Percentiles rank a stretch among this genome's conserved stretches.
Evolutionary conservation across 2,329 filamentous ascomycete species (phyloP).

Genomic region (Neoascochyta sp.): DNA sequence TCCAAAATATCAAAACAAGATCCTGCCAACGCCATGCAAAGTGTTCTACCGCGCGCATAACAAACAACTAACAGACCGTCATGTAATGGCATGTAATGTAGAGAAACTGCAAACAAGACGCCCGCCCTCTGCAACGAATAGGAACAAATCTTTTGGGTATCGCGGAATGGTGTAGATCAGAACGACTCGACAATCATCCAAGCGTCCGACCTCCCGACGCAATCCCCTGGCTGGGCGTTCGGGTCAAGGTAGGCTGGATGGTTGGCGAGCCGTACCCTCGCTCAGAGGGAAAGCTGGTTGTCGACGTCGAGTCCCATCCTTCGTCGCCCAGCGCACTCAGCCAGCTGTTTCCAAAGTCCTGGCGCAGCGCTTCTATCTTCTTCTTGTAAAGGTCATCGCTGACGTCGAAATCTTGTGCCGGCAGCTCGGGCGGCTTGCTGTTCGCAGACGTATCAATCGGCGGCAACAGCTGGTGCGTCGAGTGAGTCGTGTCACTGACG

Average conservation of each 20-base stretch:
- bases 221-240: constrained; percentile 40
- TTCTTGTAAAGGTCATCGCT: constrained; percentile 77
- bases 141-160: constrained; percentile 36
- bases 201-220: constrained; percentile 39
- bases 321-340: constrained; percentile 82
- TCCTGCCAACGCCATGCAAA: constrained; percentile 35
- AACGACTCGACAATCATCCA: constrained; percentile 22
- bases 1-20: constrained; percentile 11
- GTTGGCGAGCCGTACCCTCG: constrained; percentile 30
- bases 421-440: constrained; percentile 12
- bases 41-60: too few relatives aligned
- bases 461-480: constrained; percentile 27
- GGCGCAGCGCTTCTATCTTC: constrained; percentile 81
- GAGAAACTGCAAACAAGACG: too few relatives aligned
- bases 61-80: too few relatives aligned
- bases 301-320: constrained; percentile 46
- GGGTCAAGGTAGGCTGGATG: constrained; percentile 29
- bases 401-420: constrained; percentile 56
- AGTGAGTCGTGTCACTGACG: constrained; percentile 18
- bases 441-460: constrained; percentile 30
- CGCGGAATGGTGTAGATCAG: constrained; percentile 29
- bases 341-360: constrained; percentile 83
- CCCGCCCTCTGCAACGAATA: too few relatives aligned
- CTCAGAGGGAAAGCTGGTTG: constrained; percentile 31
- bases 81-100: too few relatives aligned